Percentiles rank a stretch among this genome's conserved stretches.
These are phyloP conservation scores for Citrus maxima DNA, from an alignment of 345 rosid genomes.

Conservation along the genomic window DNA sequence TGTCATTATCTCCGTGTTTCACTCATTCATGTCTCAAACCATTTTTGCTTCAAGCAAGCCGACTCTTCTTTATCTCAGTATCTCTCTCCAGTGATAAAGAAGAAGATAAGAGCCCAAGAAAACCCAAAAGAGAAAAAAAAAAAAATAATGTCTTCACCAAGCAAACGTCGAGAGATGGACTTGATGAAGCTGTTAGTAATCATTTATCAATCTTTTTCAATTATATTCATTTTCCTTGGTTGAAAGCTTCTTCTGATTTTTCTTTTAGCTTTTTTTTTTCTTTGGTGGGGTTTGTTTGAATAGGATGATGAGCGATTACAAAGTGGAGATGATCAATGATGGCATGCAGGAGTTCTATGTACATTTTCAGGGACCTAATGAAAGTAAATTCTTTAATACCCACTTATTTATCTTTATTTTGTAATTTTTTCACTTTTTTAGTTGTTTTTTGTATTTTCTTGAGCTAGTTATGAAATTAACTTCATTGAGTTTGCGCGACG, in stretches of 20 bases:
- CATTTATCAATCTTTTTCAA: not conserved
- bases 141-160: conserved; percentile 73
- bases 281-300: conserved; percentile 12
- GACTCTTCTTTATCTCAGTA: not conserved
- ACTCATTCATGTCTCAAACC: not conserved
- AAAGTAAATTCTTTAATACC: conserved; percentile 40
- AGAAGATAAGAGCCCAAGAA: conserved; percentile 9
- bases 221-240: conserved; percentile 2
- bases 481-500: conserved; percentile 5
- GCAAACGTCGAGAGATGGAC: conserved; percentile 81
- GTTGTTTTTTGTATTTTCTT: conserved; percentile 16
- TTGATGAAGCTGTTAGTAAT: conserved; percentile 60
- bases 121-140: not conserved
- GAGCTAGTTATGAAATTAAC: not conserved
- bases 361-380: conserved; percentile 63
- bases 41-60: not conserved
- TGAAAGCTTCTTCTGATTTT: not conserved
- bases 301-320: conserved; percentile 80
- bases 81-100: not conserved
- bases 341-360: conserved; percentile 60
- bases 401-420: not conserved
- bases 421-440: not conserved
- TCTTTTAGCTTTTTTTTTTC: not conserved
- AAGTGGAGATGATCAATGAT: conserved; percentile 68
- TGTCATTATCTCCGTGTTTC: not conserved